Conservation (phyloP, 805 yeast species). For the Teunomyces cretensis region DNA sequence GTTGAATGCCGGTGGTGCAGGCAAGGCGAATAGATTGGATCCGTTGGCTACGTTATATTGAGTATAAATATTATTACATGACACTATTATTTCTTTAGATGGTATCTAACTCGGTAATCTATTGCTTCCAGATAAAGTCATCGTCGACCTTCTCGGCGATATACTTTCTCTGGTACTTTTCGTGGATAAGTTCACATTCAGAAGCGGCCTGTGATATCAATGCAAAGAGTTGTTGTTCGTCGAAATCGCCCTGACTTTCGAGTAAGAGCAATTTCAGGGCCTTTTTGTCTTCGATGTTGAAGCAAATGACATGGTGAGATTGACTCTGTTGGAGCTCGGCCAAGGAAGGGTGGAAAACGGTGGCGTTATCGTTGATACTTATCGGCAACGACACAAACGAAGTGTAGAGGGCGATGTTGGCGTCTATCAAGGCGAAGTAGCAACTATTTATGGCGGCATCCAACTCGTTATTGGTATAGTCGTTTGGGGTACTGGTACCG, state of each 20-base stretch:
- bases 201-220: slow-evolving; percentile 53
- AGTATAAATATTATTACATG: not conserved
- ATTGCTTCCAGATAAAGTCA: slow-evolving; percentile 60
- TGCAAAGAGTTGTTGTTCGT: slow-evolving; percentile 51
- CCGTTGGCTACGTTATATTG: slow-evolving; percentile 46
- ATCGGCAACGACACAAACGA: slow-evolving; percentile 60
- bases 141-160: slow-evolving; percentile 47
- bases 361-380: slow-evolving; percentile 28
- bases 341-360: slow-evolving; percentile 47
- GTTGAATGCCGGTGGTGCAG: slow-evolving; percentile 22
- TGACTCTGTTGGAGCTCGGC: slow-evolving; percentile 41
- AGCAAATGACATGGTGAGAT: slow-evolving; percentile 69
- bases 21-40: slow-evolving; percentile 31
- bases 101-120: not conserved
- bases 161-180: slow-evolving; percentile 43
- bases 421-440: slow-evolving; percentile 73
- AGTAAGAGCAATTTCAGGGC: slow-evolving; percentile 59
- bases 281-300: slow-evolving; percentile 49
- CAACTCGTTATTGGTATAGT: slow-evolving; percentile 50
- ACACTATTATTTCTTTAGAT: not conserved
- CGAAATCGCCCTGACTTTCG: slow-evolving; percentile 73
- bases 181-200: slow-evolving; percentile 46
- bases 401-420: slow-evolving; percentile 68
- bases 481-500: slow-evolving; percentile 12
- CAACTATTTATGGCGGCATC: slow-evolving; percentile 72